Base-by-base conservation (phyloP, 106 monocot genomes). In the Ottelia alismoides region DNA sequence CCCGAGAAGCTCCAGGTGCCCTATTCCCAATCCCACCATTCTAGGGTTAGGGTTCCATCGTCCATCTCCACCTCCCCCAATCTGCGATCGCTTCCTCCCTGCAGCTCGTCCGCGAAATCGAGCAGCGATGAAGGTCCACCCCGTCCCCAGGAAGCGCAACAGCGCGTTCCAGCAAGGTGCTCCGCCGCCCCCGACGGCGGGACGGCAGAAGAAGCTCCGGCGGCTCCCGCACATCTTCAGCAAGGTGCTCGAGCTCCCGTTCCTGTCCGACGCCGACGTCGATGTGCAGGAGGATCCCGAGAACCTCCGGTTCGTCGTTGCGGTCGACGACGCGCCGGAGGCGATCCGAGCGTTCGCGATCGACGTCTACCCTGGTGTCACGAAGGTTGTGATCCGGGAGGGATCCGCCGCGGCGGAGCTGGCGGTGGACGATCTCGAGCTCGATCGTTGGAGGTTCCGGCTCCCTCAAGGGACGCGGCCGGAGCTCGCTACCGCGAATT, bases 181-280 rank as follows among this genome's bases (percentile, higher is more conserved):
- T 7, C 40, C 40, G 16, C 40, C 40, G 10, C 10, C 40, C 16
- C 40, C 22, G 17, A 5, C 7, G 10, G 35, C 22, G 2, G 58
- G 58, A 2, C 51, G 46, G 40, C 52, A 68, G 68, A 71, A 63
- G 70, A 71, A 71, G 49, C 63, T 71, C 3, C 63, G 63, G 2
- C 62, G 56, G 9, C 63, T 71, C 3, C 70, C 70, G 22, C 70
- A 71, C 56, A 28, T 71, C 23, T 71, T 71, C 55, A 63, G 56
- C 56, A 71, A 63, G 25, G 56, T 63, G 11, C 70, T 71, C 23
- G 63, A 71, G 27, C 70, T 71, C n/a, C 63, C 70, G 20, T 63
- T 71, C 35, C 16, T 17, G 12, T 47, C 70, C 47, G 63, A 71
- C 32, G 63, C 63, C 2, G 63, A 71, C 31, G 70, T 71, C 18